Conservation (phyloP, 2,329 filamentous ascomycete genomes). For the Orbilia ellipsospora region DNA sequence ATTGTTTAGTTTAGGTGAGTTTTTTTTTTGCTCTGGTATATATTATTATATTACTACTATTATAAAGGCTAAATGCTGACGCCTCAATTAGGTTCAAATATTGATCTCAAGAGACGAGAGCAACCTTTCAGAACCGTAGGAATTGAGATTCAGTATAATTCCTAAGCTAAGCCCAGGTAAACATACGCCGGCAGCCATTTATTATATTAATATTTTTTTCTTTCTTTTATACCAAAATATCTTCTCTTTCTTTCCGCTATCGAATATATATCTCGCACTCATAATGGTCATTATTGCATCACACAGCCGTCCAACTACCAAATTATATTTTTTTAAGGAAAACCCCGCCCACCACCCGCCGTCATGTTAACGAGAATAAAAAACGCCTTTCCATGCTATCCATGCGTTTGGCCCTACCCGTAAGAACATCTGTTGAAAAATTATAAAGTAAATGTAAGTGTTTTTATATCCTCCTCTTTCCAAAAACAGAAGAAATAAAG, state of each 20-base stretch:
- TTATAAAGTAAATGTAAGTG: constrained; percentile 50
- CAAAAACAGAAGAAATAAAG: too few relatives aligned
- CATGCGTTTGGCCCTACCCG: constrained; percentile 52
- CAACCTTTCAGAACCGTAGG: constrained; percentile 81
- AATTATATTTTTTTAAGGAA: constrained; percentile 17
- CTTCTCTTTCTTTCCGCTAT: neutral
- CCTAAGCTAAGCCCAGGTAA: constrained; percentile 65
- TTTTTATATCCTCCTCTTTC: neutral
- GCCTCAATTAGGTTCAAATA: constrained; percentile 72
- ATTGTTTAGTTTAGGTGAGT: constrained; percentile 76
- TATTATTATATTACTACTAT: neutral
- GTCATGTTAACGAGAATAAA: constrained; percentile 29
- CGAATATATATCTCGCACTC: neutral
- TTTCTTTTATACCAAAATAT: neutral
- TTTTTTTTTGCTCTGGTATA: neutral
- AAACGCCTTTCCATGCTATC: constrained; percentile 52
- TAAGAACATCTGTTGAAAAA: constrained; percentile 26
- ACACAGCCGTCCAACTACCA: constrained; percentile 16
- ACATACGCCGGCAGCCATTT: neutral
- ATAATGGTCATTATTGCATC: constrained; percentile 17
- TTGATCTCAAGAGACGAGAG: constrained; percentile 81
- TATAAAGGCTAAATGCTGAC: constrained; percentile 5
- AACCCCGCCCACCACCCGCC: constrained; percentile 4
- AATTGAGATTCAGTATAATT: constrained; percentile 84
- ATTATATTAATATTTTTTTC: neutral